Evolutionary conservation across 169 alveolate genomes (phyloP), one percentile per base, ranked within the genome.

Genomic region (Cryptosporidium felis): DNA sequence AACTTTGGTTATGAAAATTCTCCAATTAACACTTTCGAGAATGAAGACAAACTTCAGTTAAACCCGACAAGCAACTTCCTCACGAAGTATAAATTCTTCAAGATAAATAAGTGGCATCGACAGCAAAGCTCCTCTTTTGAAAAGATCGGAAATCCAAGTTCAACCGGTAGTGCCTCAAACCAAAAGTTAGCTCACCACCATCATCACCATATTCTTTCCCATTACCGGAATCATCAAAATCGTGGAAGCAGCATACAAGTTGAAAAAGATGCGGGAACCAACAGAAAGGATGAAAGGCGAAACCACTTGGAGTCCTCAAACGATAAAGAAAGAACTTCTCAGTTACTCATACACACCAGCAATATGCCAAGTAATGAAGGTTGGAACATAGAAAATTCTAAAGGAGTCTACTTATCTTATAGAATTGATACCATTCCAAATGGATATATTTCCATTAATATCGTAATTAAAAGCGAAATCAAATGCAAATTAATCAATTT

Each of bases 381-480:
- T 10, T 74, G 85, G 85, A 74, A 56, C 36, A 58, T 26, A 8
- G 85, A 74, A 16, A 6, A 49, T 56, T 74, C 85, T 36, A 74
- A 74, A 51, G 85, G 85, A 10, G 40, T 74, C 21, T 49, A 56
- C 0, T 16, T 74, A 36, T 56, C 67, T 53, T 74, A 74, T 41
- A 49, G 41, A 74, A 74, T 74, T 23, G 85, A 74, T 38, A 40
- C 74, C 21, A 23, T 41, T 3, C 47, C 16, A 74, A 74, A 53
- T 74, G 85, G 85, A 5, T 62, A 42, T 0, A 5, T 74, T 14
- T 74, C 85, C 21, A 40, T 74, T 23, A 74, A 56, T 53, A 56
- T 74, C n/a, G 28, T 74, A 8, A 56, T 74, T 18, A 74, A 53
- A 49, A 56, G 85, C 41, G 74, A 74, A 4, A 74, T 74, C 12